Percentiles rank a stretch among this genome's conserved stretches.
These are phyloP conservation scores for Silene vulgaris DNA, from an alignment of 179 eudicot species.

Conservation along the genomic window DNA sequence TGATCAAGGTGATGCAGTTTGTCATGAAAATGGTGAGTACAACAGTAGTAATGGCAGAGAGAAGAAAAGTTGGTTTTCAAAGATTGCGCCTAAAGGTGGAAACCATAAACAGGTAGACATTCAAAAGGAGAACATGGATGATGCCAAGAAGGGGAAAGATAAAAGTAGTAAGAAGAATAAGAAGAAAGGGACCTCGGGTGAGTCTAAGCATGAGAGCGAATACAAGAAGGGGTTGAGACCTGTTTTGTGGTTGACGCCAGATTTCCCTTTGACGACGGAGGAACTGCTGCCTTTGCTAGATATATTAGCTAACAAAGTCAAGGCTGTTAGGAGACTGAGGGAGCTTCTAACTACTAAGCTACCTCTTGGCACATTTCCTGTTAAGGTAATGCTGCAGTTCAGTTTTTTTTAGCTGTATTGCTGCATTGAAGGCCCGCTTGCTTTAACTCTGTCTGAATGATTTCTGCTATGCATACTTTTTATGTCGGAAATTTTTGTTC, in stretches of 20 bases:
- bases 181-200: conserved; percentile 53
- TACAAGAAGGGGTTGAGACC: conserved; percentile 86
- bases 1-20: conserved; percentile 40
- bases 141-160: conserved; percentile 55
- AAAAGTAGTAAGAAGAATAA: conserved; percentile 67
- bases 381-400: conserved; percentile 48
- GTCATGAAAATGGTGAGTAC: conserved; percentile 36
- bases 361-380: conserved; percentile 87
- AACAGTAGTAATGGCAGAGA: conserved; percentile 34
- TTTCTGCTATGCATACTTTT: background rate
- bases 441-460: background rate
- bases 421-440: no score
- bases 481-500: no score
- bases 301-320: conserved; percentile 89
- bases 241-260: conserved; percentile 82
- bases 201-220: conserved; percentile 72
- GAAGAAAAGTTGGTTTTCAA: conserved; percentile 77
- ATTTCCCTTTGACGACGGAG: conserved; percentile 76
- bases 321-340: conserved; percentile 79
- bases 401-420: background rate
- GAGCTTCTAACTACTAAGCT: conserved; percentile 91
- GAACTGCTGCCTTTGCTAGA: conserved; percentile 91
- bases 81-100: conserved; percentile 47
- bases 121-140: conserved; percentile 50
- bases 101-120: conserved; percentile 38